phyloP scores from a whole-genome alignment of 2,329 filamentous ascomycete species.

The Sporothrix luriei region DNA sequence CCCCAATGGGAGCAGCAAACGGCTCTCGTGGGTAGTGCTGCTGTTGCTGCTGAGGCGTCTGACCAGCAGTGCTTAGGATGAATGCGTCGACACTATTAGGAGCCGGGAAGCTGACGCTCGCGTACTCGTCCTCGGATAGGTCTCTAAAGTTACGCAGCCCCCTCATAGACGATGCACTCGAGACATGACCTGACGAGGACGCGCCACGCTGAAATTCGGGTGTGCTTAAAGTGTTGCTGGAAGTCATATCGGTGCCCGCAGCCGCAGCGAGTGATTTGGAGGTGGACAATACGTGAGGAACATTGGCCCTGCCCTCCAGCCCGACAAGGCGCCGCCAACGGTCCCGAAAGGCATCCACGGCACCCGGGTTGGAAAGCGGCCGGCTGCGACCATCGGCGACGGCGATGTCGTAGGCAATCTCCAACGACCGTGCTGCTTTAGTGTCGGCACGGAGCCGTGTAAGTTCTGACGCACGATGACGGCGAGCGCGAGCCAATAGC shows the following conservation, averaged over 20 bases:
- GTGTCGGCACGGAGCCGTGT: slow-evolving; percentile 41
- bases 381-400: slow-evolving; percentile 40
- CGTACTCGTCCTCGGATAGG: slow-evolving; percentile 26
- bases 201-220: not conserved
- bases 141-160: slow-evolving; percentile 23
- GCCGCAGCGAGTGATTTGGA: not conserved
- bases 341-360: slow-evolving; percentile 40
- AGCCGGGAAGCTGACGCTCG: slow-evolving; percentile 20
- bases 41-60: slow-evolving; percentile 13
- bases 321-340: slow-evolving; percentile 43
- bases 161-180: not conserved
- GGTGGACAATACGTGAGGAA: not conserved
- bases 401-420: slow-evolving; percentile 40
- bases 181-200: not conserved
- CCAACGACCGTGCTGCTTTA: slow-evolving; percentile 39
- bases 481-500: slow-evolving; percentile 46
- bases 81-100: slow-evolving; percentile 29
- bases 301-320: slow-evolving; percentile 13
- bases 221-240: not conserved
- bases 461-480: slow-evolving; percentile 46
- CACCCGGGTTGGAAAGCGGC: slow-evolving; percentile 37
- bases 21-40: not conserved
- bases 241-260: not conserved
- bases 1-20: not conserved
- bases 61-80: slow-evolving; percentile 7